phyloP scores from a whole-genome alignment of 352 stramenopile genomes.

The Phytophthora chlamydospora region DNA sequence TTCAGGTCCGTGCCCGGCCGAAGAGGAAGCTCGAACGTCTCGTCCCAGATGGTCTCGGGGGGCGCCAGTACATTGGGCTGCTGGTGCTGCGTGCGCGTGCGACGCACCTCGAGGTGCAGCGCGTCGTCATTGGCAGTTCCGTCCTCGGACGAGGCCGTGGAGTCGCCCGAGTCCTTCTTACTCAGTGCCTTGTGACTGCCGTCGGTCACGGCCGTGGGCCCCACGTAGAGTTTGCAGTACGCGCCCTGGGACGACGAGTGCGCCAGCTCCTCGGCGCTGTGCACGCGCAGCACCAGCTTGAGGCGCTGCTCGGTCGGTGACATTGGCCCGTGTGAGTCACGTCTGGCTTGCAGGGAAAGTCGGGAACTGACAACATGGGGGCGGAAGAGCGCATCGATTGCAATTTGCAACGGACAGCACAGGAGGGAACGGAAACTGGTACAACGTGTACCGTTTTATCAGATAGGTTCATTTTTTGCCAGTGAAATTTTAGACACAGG shows the following conservation, averaged over 20 bases:
- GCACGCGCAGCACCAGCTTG: conserved; percentile 62
- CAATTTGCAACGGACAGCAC: conserved; percentile 21
- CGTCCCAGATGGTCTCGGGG: conserved; percentile 60
- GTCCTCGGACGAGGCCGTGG: conserved; percentile 12
- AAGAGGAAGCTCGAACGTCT: conserved; percentile 58
- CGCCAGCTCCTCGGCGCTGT: conserved; percentile 56
- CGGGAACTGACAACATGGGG: conserved; percentile 21
- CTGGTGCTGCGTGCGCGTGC: conserved; percentile 48
- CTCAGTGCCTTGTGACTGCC: conserved; percentile 47
- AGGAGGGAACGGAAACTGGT: conserved; percentile 12
- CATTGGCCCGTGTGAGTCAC: not conserved
- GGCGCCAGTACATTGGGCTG: conserved; percentile 38
- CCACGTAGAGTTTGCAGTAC: conserved; percentile 76
- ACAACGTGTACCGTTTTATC: conserved; percentile 22
- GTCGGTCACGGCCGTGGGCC: conserved; percentile 51
- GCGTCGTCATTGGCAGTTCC: conserved; percentile 22
- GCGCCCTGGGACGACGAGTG: conserved; percentile 59
- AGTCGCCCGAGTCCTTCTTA: conserved; percentile 41
- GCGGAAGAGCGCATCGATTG: conserved; percentile 24
- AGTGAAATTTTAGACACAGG: too few species aligned
- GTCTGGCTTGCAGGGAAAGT: conserved; percentile 16
- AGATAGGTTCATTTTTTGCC: conserved; percentile 22
- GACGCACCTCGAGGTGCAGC: conserved; percentile 50
- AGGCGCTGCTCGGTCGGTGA: conserved; percentile 17
- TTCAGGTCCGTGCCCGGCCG: conserved; percentile 22